Conservation (phyloP, 768 basidiomycete genomes). For the Mycena floridula region DNA sequence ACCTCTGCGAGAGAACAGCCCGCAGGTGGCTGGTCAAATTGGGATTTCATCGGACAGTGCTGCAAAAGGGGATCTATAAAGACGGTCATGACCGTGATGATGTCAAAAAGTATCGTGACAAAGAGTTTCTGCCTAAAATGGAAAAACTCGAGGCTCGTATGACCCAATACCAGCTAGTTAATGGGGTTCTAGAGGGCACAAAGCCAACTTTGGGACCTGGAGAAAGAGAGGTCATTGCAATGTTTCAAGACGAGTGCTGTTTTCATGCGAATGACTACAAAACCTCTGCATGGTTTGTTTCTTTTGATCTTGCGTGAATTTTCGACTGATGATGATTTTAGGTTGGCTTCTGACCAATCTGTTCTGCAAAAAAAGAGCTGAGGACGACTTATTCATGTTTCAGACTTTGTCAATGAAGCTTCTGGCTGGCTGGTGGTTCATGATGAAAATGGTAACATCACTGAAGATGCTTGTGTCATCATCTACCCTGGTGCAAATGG, state of each 20-base stretch:
- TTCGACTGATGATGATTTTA: neutral
- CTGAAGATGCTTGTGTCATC: conserved; percentile 24
- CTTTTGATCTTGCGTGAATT: conserved; percentile 3
- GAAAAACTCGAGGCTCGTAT: conserved; percentile 12
- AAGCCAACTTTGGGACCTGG: conserved; percentile 16
- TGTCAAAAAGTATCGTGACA: conserved; percentile 3
- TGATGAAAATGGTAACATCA: conserved; percentile 17
- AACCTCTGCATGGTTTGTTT: neutral
- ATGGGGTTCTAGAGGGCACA: conserved; percentile 10
- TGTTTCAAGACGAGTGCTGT: conserved; percentile 26
- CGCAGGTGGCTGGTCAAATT: conserved; percentile 6
- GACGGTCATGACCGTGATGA: conserved; percentile 10
- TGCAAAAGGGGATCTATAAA: conserved; percentile 11
- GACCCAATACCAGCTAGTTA: conserved; percentile 13
- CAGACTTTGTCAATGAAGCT: conserved; percentile 30
- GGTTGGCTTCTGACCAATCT: conserved; percentile 16
- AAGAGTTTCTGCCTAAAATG: conserved; percentile 3
- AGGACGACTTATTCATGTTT: conserved; percentile 31
- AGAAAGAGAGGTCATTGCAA: conserved; percentile 17
- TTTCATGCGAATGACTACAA: conserved; percentile 22
- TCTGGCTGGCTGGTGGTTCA: conserved; percentile 22
- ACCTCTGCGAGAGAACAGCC: conserved; percentile 5
- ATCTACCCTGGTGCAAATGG: conserved; percentile 30
- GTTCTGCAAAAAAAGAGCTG: too few relatives aligned
- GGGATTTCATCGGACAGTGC: conserved; percentile 4